Conservation (phyloP, 306 rosid species). For the Cotoneaster glaucophyllus region DNA sequence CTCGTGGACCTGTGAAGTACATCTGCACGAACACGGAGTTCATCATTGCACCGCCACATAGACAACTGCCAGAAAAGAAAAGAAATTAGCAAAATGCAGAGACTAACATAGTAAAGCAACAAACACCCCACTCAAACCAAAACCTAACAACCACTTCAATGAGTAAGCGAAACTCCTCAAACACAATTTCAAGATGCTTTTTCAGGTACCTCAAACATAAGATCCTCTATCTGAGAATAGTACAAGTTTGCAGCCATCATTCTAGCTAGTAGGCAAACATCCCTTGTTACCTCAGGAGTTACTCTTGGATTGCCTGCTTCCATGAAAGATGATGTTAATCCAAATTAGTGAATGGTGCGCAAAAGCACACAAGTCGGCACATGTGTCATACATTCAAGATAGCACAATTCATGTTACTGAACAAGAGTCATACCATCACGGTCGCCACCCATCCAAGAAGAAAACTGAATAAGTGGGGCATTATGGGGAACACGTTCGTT, state of each 20-base stretch:
- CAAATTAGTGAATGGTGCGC: background rate
- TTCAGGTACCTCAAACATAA: conserved; percentile 84
- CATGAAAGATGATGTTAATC: background rate
- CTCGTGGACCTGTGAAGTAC: conserved; percentile 57
- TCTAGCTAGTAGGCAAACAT: conserved; percentile 93
- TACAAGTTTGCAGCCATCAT: conserved; percentile 99
- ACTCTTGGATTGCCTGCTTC: conserved; percentile 92
- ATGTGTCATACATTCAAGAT: background rate
- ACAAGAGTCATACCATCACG: conserved; percentile 71
- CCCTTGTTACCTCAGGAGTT: conserved; percentile 97
- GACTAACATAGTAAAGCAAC: background rate
- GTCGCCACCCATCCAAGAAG: conserved; percentile 99
- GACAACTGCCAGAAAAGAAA: conserved; percentile 56
- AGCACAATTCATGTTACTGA: background rate
- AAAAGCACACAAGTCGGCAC: no score
- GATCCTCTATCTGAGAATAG: conserved; percentile 97
- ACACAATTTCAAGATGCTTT: conserved; percentile 8
- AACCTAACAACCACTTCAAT: background rate
- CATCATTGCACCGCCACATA: conserved; percentile 99
- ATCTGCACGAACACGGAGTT: conserved; percentile 79
- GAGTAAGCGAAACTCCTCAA: background rate
- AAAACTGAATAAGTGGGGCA: conserved; percentile 94
- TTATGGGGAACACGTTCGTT: conserved; percentile 87
- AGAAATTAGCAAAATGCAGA: conserved; percentile 4
- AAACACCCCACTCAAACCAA: background rate